phyloP scores from a whole-genome alignment of 805 yeast species.

The Teunomyces funiuensis region DNA sequence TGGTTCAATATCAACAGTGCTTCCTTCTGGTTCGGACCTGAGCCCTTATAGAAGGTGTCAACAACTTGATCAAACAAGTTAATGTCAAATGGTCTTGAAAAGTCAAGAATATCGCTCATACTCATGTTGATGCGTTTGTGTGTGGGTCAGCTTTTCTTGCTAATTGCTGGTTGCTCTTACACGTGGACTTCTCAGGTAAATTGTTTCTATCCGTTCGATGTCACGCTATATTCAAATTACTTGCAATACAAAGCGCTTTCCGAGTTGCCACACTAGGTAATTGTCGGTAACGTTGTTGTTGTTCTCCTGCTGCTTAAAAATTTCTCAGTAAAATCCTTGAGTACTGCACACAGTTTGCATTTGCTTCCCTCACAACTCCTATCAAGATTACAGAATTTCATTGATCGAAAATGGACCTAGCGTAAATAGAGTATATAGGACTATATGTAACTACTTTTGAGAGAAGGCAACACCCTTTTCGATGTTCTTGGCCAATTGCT shows the following conservation, averaged over 20 bases:
- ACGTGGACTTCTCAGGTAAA: neutral
- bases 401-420: neutral
- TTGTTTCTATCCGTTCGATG: neutral
- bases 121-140: conserved; percentile 2
- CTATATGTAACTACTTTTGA: conserved; percentile 15
- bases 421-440: neutral
- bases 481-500: conserved; percentile 54
- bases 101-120: conserved; percentile 90
- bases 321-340: neutral
- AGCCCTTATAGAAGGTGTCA: conserved; percentile 76
- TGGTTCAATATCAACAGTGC: conserved; percentile 73
- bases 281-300: conserved; percentile 1
- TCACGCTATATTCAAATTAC: conserved; percentile 3
- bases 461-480: conserved; percentile 58
- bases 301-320: conserved; percentile 4
- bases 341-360: neutral
- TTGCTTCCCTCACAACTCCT: neutral
- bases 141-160: conserved; percentile 2
- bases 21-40: conserved; percentile 63
- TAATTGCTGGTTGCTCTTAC: neutral
- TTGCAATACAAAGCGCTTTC: neutral
- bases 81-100: conserved; percentile 80
- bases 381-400: neutral
- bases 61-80: conserved; percentile 79
- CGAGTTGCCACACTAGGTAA: conserved; percentile 2